Conservation (phyloP, 768 basidiomycete species). For the Naematelia encephala region DNA sequence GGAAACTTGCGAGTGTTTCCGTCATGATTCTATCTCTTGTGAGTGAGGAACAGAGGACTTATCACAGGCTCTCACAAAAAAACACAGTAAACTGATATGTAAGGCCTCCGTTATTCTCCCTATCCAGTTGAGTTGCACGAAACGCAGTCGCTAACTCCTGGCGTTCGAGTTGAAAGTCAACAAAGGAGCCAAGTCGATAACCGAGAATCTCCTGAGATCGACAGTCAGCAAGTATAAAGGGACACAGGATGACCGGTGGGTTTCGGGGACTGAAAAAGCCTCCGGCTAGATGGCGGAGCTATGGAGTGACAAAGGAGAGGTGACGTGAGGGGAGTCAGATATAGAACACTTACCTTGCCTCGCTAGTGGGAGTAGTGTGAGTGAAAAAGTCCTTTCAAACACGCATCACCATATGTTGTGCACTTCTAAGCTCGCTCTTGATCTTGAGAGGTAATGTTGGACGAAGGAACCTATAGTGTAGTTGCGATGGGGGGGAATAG, state of each 20-base stretch:
- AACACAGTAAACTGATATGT: background rate
- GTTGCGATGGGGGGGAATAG: too few relatives aligned
- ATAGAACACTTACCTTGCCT: too few relatives aligned
- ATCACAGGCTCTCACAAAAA: background rate
- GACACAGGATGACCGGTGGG: background rate
- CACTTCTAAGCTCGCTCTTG: background rate
- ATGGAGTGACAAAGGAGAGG: constrained; percentile 1
- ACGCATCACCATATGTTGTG: background rate
- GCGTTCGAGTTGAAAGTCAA: too few relatives aligned
- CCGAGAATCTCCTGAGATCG: background rate
- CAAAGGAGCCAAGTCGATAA: background rate
- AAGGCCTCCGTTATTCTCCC: background rate
- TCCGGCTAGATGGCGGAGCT: background rate
- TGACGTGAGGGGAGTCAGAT: background rate
- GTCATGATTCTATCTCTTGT: constrained; percentile 14
- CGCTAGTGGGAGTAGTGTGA: background rate
- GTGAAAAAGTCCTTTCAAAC: background rate
- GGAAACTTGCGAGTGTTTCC: constrained; percentile 14
- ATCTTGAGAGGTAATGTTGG: background rate
- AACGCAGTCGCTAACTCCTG: background rate
- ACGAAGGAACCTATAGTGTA: background rate
- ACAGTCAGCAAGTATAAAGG: background rate
- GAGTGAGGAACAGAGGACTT: background rate
- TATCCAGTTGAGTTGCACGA: background rate
- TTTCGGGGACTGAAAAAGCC: background rate